Conservation (phyloP, 2,329 filamentous ascomycete genomes). For the Blastomyces parvus region DNA sequence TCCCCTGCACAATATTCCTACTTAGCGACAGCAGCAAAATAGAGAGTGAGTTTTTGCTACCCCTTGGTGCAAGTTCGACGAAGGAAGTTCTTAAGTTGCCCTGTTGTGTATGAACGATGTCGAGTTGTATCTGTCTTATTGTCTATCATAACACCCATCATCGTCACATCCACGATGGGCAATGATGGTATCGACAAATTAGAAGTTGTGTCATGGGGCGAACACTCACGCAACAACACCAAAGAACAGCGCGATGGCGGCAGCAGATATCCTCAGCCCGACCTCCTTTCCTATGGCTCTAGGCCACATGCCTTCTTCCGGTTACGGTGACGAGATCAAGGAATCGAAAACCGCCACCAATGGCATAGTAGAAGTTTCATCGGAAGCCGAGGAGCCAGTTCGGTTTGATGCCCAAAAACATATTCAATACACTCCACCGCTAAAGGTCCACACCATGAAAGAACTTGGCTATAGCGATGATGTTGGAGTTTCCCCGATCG, state of each 20-base stretch:
- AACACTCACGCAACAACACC: slow-evolving; percentile 14
- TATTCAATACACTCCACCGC: slow-evolving; percentile 43
- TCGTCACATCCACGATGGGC: not conserved
- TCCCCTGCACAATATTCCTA: not conserved
- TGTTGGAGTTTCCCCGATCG: slow-evolving; percentile 52
- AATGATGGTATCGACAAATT: not conserved
- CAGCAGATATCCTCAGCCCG: slow-evolving; percentile 17
- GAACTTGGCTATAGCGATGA: slow-evolving; percentile 49
- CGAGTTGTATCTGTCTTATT: not conserved
- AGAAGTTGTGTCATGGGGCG: slow-evolving; percentile 4
- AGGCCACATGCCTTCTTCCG: slow-evolving; percentile 12
- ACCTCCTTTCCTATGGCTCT: slow-evolving; percentile 7
- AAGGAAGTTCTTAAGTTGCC: not conserved
- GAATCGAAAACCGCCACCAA: not conserved
- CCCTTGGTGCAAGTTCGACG: slow-evolving; percentile 1
- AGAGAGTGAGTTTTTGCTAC: slow-evolving; percentile 4
- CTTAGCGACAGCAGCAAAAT: not conserved
- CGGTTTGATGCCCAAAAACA: slow-evolving; percentile 49
- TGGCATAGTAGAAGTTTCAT: not conserved
- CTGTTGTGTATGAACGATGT: not conserved
- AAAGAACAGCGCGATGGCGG: slow-evolving; percentile 15
- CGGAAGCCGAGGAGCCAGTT: slow-evolving; percentile 12
- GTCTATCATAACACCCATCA: not conserved
- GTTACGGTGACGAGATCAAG: slow-evolving; percentile 3
- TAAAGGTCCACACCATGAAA: slow-evolving; percentile 50